phyloP scores from a whole-genome alignment of 1,139 yeast species.

The Yamadazyma conglobata region DNA sequence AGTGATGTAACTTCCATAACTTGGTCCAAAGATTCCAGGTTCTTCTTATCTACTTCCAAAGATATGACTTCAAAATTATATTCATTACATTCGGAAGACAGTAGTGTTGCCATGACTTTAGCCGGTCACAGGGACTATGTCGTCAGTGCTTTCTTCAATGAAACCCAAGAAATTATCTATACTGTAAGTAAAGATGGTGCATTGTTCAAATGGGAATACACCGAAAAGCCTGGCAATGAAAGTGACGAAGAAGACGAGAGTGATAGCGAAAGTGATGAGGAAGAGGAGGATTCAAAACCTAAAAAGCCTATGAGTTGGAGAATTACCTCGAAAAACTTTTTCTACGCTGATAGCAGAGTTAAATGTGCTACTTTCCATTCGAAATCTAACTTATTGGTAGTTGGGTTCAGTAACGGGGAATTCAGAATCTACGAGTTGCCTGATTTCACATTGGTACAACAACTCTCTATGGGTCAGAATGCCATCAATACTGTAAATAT shows the following conservation, averaged over 20 bases:
- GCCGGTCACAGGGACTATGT: conserved; percentile 94
- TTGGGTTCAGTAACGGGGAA: conserved; percentile 90
- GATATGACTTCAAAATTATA: conserved; percentile 89
- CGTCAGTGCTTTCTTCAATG: conserved; percentile 79
- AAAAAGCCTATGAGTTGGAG: conserved; percentile 61
- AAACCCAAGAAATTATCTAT: conserved; percentile 81
- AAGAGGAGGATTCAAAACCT: conserved; percentile 18
- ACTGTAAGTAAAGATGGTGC: conserved; percentile 96
- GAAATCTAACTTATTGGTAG: conserved; percentile 64
- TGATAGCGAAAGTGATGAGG: conserved; percentile 36
- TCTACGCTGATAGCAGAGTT: conserved; percentile 68
- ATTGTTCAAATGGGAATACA: conserved; percentile 84
- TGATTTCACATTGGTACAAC: conserved; percentile 73
- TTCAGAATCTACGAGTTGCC: conserved; percentile 86
- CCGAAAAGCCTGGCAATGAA: conserved; percentile 43
- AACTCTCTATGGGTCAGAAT: conserved; percentile 87
- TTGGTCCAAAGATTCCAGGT: conserved; percentile 91
- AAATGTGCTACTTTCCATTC: conserved; percentile 85
- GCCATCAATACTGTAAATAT: conserved; percentile 79
- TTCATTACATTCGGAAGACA: conserved; percentile 71
- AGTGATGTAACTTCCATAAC: conserved; percentile 72
- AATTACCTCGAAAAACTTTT: conserved; percentile 73
- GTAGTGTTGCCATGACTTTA: conserved; percentile 77
- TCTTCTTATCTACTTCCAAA: conserved; percentile 79
- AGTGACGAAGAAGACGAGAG: conserved; percentile 31